Percentiles rank a stretch among this genome's conserved stretches.
These are phyloP conservation scores for Gaultheria prostrata DNA, from an alignment of 148 eudicot species.

Conservation along the genomic window DNA sequence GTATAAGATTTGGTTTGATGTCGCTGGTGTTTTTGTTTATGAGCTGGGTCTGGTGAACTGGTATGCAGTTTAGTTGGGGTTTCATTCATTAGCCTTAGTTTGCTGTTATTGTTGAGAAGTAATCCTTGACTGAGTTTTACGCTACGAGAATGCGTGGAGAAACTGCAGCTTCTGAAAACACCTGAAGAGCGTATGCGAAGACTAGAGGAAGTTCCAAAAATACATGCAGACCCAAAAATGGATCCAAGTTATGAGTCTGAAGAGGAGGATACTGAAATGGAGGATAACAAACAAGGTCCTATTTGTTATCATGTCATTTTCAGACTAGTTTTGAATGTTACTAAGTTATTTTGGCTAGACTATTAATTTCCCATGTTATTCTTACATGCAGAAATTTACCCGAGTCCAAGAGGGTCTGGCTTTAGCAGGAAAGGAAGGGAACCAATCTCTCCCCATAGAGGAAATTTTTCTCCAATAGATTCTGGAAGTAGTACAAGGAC, in stretches of 20 bases:
- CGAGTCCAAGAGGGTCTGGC: conserved; percentile 45
- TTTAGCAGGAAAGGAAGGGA: conserved; percentile 61
- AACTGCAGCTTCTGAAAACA: conserved; percentile 78
- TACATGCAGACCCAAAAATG: conserved; percentile 96
- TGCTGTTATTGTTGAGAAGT: conserved; percentile 11
- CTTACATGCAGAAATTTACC: conserved; percentile 43
- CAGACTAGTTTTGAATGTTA: background rate
- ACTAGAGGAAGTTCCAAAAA: conserved; percentile 77
- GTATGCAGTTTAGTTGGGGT: background rate
- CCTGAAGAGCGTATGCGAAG: conserved; percentile 95
- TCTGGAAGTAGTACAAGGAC: conserved; percentile 58
- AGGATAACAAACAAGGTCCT: conserved; percentile 61
- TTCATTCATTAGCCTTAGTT: background rate
- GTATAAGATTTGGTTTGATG: background rate
- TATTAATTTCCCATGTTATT: conserved; percentile 11
- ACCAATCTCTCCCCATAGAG: conserved; percentile 55
- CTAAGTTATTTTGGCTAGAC: background rate
- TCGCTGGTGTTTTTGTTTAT: background rate
- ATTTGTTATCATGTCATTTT: background rate
- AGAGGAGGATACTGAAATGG: conserved; percentile 65
- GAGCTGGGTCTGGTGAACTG: background rate
- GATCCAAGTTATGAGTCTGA: conserved; percentile 88
- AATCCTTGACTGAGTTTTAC: conserved; percentile 67
- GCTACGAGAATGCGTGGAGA: conserved; percentile 98
- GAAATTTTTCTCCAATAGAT: conserved; percentile 49